Conservation (phyloP, 1,284 basidiomycete species). For the Microbotryum silenes-acaulis region DNA sequence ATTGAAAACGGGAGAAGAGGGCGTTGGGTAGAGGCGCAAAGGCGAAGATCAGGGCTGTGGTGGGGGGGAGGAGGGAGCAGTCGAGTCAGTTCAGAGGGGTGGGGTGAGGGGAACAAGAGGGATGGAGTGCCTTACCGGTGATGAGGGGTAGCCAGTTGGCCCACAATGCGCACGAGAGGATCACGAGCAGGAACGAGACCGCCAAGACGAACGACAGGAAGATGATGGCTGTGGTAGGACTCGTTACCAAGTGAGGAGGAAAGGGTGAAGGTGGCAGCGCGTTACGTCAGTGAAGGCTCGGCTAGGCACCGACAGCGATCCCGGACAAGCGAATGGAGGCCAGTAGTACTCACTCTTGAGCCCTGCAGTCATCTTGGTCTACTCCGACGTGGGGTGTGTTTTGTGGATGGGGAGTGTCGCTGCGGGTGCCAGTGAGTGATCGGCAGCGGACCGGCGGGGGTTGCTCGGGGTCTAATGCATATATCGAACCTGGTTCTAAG, state of each 20-base stretch:
- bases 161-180: constrained; percentile 94
- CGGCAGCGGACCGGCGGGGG: no score
- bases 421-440: no score
- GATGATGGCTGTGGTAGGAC: constrained; percentile 62
- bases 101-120: not conserved
- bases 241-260: no score
- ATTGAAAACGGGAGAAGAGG: constrained; percentile 50
- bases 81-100: constrained; percentile 7
- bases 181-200: constrained; percentile 92
- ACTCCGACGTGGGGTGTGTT: no score
- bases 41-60: constrained; percentile 81
- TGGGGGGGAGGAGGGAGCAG: not conserved
- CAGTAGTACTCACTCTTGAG: constrained; percentile 23
- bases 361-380: constrained; percentile 9
- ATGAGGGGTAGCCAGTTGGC: constrained; percentile 94
- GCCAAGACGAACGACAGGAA: constrained; percentile 93
- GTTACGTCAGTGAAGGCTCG: not conserved
- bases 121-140: constrained; percentile 60
- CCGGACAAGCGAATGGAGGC: no score
- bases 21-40: constrained; percentile 93
- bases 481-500: no score
- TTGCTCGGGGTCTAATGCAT: no score
- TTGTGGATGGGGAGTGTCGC: no score
- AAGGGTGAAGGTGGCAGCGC: not conserved
- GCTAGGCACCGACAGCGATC: no score